phyloP scores from a whole-genome alignment of 106 monocot genomes.

The Dendrobium nobile region DNA sequence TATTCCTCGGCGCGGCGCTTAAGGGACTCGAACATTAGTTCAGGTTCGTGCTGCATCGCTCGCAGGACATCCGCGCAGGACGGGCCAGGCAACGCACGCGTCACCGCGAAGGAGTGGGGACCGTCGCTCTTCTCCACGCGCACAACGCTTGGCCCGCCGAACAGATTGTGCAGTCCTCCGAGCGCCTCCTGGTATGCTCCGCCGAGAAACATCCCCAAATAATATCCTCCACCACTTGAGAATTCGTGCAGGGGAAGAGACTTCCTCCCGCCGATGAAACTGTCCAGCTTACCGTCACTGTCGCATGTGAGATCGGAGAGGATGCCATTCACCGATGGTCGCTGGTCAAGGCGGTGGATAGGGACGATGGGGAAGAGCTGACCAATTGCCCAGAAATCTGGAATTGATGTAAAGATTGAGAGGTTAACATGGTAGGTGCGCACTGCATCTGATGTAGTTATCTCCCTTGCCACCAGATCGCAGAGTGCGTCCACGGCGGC shows the following conservation, averaged over 20 bases:
- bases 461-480: constrained; percentile 56
- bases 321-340: constrained; percentile 52
- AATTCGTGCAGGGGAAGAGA: constrained; percentile 78
- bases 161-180: constrained; percentile 91
- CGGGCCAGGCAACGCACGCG: constrained; percentile 59
- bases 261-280: constrained; percentile 56
- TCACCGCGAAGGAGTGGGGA: constrained; percentile 82
- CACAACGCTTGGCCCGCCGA: constrained; percentile 91
- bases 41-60: constrained; percentile 90
- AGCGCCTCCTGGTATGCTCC: constrained; percentile 99
- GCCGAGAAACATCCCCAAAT: constrained; percentile 95
- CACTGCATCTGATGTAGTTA: constrained; percentile 24
- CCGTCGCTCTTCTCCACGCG: constrained; percentile 82
- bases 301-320: constrained; percentile 91
- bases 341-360: constrained; percentile 76
- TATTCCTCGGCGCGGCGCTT: constrained; percentile 59
- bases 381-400: constrained; percentile 94
- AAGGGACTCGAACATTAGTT: constrained; percentile 81
- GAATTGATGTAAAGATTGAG: constrained; percentile 83
- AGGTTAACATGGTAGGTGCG: constrained; percentile 74
- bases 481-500: constrained; percentile 76
- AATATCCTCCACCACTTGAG: constrained; percentile 37
- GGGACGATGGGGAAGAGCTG: constrained; percentile 88
- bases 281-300: constrained; percentile 82
- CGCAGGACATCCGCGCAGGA: constrained; percentile 84